Conservation (phyloP, 1,284 basidiomycete species). For the Ustilago shanxiensis region DNA sequence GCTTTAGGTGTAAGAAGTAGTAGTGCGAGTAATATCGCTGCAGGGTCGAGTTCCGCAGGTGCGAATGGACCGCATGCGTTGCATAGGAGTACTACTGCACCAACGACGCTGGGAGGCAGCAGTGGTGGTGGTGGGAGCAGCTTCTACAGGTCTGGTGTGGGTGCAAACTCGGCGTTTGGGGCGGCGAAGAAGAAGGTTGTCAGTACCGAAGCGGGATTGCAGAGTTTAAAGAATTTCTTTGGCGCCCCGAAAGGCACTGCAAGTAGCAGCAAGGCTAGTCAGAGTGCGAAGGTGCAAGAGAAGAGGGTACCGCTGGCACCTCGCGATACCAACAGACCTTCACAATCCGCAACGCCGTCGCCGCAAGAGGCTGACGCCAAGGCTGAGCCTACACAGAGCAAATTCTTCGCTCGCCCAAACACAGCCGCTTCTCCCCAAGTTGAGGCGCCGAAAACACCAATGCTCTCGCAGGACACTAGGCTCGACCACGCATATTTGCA, state of each 20-base stretch:
- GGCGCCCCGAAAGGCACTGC: neutral
- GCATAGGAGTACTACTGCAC: conserved; percentile 34
- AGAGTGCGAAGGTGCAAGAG: neutral
- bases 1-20: conserved; percentile 18
- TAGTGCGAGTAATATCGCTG: conserved; percentile 19
- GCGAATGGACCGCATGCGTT: neutral
- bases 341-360: neutral
- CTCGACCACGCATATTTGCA: conserved; percentile 39
- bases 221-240: conserved; percentile 50
- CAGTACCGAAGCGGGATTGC: conserved; percentile 40
- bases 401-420: conserved; percentile 27
- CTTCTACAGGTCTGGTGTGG: conserved; percentile 24
- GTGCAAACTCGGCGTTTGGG: neutral
- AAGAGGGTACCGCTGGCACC: conserved; percentile 22
- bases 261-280: conserved; percentile 3
- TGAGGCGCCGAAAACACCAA: neutral
- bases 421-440: neutral
- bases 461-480: conserved; percentile 5
- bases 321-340: conserved; percentile 26
- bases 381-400: conserved; percentile 28
- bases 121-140: conserved; percentile 8
- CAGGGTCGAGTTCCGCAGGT: neutral
- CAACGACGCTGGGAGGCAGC: neutral
- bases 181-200: conserved; percentile 34
- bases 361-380: neutral